phyloP scores from a whole-genome alignment of 2,329 filamentous ascomycete species.

The Ophiostoma ulmi region DNA sequence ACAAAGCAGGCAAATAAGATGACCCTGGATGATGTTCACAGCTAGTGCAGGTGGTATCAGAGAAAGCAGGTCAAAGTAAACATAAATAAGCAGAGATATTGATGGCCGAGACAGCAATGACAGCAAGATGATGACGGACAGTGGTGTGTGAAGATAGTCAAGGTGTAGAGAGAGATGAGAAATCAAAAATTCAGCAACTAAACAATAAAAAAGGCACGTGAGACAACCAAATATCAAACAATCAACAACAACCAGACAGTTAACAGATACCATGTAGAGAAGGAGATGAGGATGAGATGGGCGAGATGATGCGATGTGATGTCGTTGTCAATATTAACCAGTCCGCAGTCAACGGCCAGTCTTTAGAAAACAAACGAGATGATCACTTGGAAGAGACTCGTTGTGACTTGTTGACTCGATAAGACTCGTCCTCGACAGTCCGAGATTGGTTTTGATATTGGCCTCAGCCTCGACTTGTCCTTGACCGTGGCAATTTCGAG shows the following conservation, averaged over 20 bases:
- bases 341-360: background rate
- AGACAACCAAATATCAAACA: background rate
- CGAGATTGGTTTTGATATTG: background rate
- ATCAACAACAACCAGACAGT: background rate
- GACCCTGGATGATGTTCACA: background rate
- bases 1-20: slow-evolving; percentile 1
- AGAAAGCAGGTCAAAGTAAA: background rate
- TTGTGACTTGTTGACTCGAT: background rate
- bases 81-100: background rate
- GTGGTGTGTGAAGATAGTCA: background rate
- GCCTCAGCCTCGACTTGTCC: background rate
- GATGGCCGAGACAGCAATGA: slow-evolving; percentile 1
- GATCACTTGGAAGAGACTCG: background rate
- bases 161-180: background rate
- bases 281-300: no score
- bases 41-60: background rate
- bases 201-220: background rate
- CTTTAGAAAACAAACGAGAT: background rate
- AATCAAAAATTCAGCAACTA: background rate
- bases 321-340: background rate
- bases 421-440: no score
- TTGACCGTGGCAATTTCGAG: background rate
- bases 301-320: background rate
- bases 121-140: slow-evolving; percentile 1
- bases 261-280: no score